Percentiles rank a stretch among this genome's conserved stretches.
phyloP scores from a whole-genome alignment of 208 protist genomes.

The Porcisia hertigi region DNA sequence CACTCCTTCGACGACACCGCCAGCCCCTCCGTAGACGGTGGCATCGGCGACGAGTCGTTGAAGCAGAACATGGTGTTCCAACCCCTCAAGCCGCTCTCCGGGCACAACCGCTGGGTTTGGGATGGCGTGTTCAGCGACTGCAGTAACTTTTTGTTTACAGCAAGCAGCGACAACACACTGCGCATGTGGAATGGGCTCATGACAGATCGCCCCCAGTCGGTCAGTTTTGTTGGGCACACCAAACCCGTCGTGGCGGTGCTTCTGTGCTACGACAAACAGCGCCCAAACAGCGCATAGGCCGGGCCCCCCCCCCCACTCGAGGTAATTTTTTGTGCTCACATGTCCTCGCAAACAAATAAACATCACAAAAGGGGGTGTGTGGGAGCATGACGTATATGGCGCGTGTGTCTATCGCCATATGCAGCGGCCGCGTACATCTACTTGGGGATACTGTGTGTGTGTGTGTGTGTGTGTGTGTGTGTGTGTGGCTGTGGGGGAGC shows the following conservation, averaged over 20 bases:
- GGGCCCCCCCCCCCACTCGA: too few species aligned
- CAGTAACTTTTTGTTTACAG: conserved; percentile 70
- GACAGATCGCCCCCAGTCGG: conserved; percentile 66
- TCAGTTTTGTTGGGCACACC: conserved; percentile 69
- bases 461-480: too few species aligned
- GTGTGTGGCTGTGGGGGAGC: too few species aligned
- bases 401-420: too few species aligned
- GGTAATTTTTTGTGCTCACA: too few species aligned
- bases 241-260: conserved; percentile 75
- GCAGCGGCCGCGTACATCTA: too few species aligned
- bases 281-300: not conserved
- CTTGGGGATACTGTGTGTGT: too few species aligned
- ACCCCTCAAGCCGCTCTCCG: conserved; percentile 61
- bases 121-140: conserved; percentile 84
- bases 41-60: conserved; percentile 40
- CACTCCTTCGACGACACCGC: conserved; percentile 17
- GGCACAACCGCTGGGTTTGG: conserved; percentile 87
- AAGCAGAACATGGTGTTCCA: conserved; percentile 44
- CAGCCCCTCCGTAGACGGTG: conserved; percentile 35
- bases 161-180: conserved; percentile 77
- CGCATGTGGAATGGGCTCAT: conserved; percentile 74
- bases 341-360: too few species aligned
- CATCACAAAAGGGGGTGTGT: too few species aligned
- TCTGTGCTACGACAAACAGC: conserved; percentile 37
- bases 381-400: too few species aligned